These are phyloP conservation scores for Oxalis stricta DNA, from an alignment of 441 rosid species.

Conservation along the genomic window DNA sequence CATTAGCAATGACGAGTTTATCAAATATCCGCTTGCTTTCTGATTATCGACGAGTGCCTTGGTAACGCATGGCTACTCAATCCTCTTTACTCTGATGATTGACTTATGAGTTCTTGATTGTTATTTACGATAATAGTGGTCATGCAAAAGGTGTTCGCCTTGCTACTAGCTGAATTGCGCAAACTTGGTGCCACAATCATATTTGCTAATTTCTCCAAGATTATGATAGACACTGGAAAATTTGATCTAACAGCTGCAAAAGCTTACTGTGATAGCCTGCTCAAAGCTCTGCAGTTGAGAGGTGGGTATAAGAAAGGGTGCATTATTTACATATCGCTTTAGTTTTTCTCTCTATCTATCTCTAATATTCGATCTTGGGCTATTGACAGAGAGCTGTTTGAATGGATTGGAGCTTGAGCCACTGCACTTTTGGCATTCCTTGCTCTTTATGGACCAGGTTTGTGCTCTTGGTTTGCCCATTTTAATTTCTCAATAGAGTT, in stretches of 20 bases:
- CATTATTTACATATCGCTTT: not conserved
- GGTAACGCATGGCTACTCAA: not conserved
- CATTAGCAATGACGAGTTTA: not conserved
- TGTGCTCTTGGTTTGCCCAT: constrained; percentile 8
- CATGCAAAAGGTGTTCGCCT: constrained; percentile 96
- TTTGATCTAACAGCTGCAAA: constrained; percentile 59
- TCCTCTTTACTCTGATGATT: constrained; percentile 2
- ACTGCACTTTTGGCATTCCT: constrained; percentile 72
- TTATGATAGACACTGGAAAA: constrained; percentile 82
- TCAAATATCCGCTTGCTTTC: not conserved
- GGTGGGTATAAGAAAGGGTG: constrained; percentile 33
- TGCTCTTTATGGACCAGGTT: constrained; percentile 98
- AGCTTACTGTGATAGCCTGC: constrained; percentile 83
- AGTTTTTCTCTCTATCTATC: constrained; percentile 10
- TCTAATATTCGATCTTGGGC: constrained; percentile 12
- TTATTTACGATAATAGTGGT: constrained; percentile 34
- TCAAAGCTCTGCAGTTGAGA: constrained; percentile 60
- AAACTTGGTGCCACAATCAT: constrained; percentile 87
- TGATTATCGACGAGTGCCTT: not conserved
- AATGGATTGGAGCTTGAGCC: constrained; percentile 89
- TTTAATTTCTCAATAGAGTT: not conserved
- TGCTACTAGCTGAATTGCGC: constrained; percentile 81
- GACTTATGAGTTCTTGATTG: not conserved
- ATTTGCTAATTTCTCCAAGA: constrained; percentile 85
- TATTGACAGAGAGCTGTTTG: constrained; percentile 60